These are phyloP conservation scores for Dendrostoma leiphaemia DNA, from an alignment of 2,329 filamentous ascomycete genomes.

Conservation along the genomic window DNA sequence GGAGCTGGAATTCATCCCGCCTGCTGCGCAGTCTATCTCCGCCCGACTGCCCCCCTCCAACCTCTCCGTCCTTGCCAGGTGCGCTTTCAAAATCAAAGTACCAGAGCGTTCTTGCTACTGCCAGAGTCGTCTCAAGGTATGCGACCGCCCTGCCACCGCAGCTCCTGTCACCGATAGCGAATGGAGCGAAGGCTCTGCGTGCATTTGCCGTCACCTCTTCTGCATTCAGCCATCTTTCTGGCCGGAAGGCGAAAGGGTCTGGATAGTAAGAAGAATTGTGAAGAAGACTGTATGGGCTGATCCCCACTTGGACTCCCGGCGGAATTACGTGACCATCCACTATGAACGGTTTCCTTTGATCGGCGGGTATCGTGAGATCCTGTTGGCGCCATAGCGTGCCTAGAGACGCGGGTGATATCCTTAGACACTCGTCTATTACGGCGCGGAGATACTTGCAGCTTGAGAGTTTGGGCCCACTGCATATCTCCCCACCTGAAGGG, in stretches of 20 bases:
- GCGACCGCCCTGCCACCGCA: slow-evolving; percentile 24
- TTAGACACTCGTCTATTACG: slow-evolving; percentile 7
- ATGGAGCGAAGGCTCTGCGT: slow-evolving; percentile 11
- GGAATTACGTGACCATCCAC: slow-evolving; percentile 2
- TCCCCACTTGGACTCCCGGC: background rate
- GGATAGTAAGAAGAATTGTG: background rate
- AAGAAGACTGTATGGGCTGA: background rate
- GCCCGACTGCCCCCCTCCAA: background rate
- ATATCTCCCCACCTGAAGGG: background rate
- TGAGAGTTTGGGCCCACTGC: slow-evolving; percentile 16
- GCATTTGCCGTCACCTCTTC: background rate
- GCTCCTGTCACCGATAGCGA: background rate
- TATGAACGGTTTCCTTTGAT: background rate
- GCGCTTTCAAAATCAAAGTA: slow-evolving; percentile 5
- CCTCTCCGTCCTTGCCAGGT: background rate
- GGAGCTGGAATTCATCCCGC: background rate
- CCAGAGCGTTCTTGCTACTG: slow-evolving; percentile 6
- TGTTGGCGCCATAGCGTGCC: slow-evolving; percentile 20
- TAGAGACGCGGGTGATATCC: slow-evolving; percentile 4
- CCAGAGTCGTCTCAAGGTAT: background rate
- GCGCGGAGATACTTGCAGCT: slow-evolving; percentile 23
- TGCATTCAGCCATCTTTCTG: background rate
- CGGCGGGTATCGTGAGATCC: slow-evolving; percentile 15
- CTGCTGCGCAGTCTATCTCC: background rate
- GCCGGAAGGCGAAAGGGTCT: background rate